phyloP scores from a whole-genome alignment of 2,329 filamentous ascomycete species.

The Beauveria scarabaeidicola region DNA sequence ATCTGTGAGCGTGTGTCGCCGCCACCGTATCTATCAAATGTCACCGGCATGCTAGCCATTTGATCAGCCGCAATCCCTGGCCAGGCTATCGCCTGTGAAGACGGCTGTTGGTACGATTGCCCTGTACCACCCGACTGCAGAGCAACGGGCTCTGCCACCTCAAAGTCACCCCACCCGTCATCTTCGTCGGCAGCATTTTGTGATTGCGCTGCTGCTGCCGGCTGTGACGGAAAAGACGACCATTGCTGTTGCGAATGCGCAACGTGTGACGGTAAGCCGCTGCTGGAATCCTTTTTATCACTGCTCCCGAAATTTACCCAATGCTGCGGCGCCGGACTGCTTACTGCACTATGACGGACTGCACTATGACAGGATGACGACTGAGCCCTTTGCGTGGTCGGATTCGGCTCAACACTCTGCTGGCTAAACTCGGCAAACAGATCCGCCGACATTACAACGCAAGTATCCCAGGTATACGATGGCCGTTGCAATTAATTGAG shows the following conservation, averaged over 20 bases:
- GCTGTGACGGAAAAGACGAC: slow-evolving; percentile 22
- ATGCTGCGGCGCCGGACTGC: slow-evolving; percentile 17
- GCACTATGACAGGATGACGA: slow-evolving; percentile 13
- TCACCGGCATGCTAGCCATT: not conserved
- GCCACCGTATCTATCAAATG: not conserved
- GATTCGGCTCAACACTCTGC: slow-evolving; percentile 1
- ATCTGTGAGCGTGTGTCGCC: not conserved
- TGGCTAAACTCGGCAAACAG: slow-evolving; percentile 12
- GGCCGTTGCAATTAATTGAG: not conserved
- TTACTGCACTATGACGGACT: slow-evolving; percentile 12
- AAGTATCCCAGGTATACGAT: not conserved
- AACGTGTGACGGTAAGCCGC: slow-evolving; percentile 13
- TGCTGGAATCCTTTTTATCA: slow-evolving; percentile 2
- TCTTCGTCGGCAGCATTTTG: slow-evolving; percentile 38
- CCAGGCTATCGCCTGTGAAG: not conserved
- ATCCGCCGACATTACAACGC: slow-evolving; percentile 10
- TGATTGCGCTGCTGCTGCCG: slow-evolving; percentile 12
- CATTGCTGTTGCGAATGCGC: slow-evolving; percentile 22
- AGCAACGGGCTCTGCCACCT: slow-evolving; percentile 37
- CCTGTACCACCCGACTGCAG: not conserved
- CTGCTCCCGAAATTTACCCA: slow-evolving; percentile 18
- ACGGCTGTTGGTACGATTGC: not conserved
- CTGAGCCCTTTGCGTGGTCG: slow-evolving; percentile 14
- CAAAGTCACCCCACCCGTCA: slow-evolving; percentile 62
- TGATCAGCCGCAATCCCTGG: slow-evolving; percentile 7